Evolutionary conservation across 2,329 filamentous ascomycete species (phyloP), one percentile per base, ranked within the genome.

Genomic region (Alternaria sp.): DNA sequence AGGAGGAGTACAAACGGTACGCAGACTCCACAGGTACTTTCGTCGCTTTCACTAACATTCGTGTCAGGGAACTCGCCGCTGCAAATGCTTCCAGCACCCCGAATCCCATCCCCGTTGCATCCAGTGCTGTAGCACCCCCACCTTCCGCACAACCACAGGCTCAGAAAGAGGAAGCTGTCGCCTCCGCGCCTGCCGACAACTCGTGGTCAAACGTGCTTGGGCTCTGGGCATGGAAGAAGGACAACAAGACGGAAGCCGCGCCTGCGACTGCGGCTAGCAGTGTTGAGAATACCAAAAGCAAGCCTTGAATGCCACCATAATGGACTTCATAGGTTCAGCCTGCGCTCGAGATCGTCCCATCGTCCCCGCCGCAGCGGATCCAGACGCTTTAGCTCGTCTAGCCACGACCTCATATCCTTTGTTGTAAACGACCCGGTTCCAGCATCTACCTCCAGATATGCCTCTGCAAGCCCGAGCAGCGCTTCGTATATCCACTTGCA

Each of bases 401-500:
- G 80, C 92, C 81, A 88, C 47, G 53, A 69, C 43, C 72, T 77
- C 78, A 87, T 83, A 61, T 85, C 81, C 56, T 49, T 81, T 72
- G 79, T 81, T 79, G 76, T 80, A 30, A 82, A 75, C n/a, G 68
- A 65, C 30, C 75, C 74, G n/a, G 78, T 81, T 1, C 75, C 78
- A 11, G 74, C 76, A 23, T 82, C 80, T 7, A 84, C 63, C 71
- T 85, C 85, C 64, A 92, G 73, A 59, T 84, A 85, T n/a, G 91
- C 79, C 30, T 90, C 75, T 1, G 90, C 89, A 74, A 93, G 94
- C 66, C 93, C 88, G 23, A 98, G 85, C 55, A 98, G 83, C 6
- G 91, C 91, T 79, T 97, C 92, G 75, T 97, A 97, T 47, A 97
- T 92, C 88, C 93, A 96, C 80, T 97, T 96, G 78, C 88, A 90